Percentiles rank a stretch among this genome's conserved stretches.
phyloP scores from a whole-genome alignment of 2,329 filamentous ascomycete genomes.

The Furcasterigmium sp. region DNA sequence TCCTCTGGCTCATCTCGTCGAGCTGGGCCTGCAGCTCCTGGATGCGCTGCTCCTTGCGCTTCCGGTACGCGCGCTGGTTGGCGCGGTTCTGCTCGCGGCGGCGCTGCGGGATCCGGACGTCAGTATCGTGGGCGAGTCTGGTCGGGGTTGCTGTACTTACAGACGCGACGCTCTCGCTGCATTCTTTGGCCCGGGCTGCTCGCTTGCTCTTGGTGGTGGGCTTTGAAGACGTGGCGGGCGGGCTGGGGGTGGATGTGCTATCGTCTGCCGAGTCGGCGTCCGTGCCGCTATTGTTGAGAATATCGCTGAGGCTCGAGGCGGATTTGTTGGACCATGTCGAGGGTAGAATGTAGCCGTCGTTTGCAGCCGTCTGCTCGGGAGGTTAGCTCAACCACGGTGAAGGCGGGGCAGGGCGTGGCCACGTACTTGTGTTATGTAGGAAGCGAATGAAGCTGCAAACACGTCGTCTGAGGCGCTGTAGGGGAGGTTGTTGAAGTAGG shows the following conservation, averaged over 20 bases:
- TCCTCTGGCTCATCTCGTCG: background rate
- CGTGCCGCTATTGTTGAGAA: slow-evolving; percentile 6
- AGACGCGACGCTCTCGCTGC: slow-evolving; percentile 10
- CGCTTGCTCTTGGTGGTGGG: slow-evolving; percentile 7
- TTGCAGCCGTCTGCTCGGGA: slow-evolving; percentile 1
- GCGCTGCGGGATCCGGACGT: background rate
- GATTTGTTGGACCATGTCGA: slow-evolving; percentile 8
- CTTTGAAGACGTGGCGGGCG: background rate
- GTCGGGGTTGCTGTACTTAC: slow-evolving; percentile 5
- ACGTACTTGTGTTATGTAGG: slow-evolving; percentile 4
- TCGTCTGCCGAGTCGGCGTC: slow-evolving; percentile 7
- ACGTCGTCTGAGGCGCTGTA: slow-evolving; percentile 7
- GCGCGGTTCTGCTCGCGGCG: slow-evolving; percentile 1
- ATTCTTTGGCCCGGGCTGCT: slow-evolving; percentile 11
- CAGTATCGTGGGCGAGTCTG: background rate
- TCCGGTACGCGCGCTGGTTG: slow-evolving; percentile 5
- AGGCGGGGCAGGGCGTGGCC: background rate
- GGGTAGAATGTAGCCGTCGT: slow-evolving; percentile 7
- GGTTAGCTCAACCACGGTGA: background rate
- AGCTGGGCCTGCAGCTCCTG: background rate
- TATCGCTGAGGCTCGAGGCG: slow-evolving; percentile 8
- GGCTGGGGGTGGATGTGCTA: slow-evolving; percentile 4
- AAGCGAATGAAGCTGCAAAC: slow-evolving; percentile 10
- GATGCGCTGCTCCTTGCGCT: slow-evolving; percentile 1
- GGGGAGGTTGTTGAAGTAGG: too few relatives aligned